Evolutionary conservation across 345 rosid species (phyloP).

Genomic region (Dipteronia dyeriana): DNA sequence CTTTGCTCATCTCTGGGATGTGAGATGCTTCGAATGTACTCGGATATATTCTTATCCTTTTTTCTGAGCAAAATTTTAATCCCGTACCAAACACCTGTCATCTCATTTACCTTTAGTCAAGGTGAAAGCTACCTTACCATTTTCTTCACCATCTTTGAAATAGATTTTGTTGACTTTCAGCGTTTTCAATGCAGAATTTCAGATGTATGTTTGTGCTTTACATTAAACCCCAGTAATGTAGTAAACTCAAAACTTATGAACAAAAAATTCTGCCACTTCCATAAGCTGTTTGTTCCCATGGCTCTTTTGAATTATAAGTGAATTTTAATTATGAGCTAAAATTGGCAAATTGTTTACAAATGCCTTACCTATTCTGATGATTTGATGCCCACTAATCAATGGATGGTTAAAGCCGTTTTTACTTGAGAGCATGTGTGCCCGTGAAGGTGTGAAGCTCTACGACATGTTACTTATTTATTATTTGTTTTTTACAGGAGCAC

Average conservation of each 20-base stretch:
- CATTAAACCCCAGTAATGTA: not conserved
- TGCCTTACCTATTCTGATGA: not conserved
- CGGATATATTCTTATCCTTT: not conserved
- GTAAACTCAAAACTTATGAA: not conserved
- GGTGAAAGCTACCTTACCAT: not conserved
- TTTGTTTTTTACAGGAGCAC: constrained; percentile 68
- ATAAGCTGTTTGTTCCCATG: not conserved
- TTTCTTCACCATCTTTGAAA: not conserved
- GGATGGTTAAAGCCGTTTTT: not conserved
- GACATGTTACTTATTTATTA: constrained; percentile 7
- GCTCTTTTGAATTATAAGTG: not conserved
- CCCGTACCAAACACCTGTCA: not conserved
- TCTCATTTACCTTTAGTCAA: not conserved
- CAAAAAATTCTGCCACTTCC: constrained; percentile 9
- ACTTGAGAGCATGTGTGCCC: constrained; percentile 6
- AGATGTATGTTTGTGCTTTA: not conserved
- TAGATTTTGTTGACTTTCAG: not conserved
- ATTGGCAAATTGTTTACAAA: not conserved
- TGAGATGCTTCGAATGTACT: constrained; percentile 3
- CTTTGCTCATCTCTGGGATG: constrained; percentile 10
- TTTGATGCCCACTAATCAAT: not conserved
- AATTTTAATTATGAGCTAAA: not conserved
- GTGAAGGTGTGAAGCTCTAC: not conserved
- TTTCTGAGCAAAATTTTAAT: not conserved
- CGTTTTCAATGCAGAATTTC: not conserved